Base-by-base conservation (phyloP, 2,329 filamentous ascomycete genomes). In the Xenosphaeropsis pyriputrescens region DNA sequence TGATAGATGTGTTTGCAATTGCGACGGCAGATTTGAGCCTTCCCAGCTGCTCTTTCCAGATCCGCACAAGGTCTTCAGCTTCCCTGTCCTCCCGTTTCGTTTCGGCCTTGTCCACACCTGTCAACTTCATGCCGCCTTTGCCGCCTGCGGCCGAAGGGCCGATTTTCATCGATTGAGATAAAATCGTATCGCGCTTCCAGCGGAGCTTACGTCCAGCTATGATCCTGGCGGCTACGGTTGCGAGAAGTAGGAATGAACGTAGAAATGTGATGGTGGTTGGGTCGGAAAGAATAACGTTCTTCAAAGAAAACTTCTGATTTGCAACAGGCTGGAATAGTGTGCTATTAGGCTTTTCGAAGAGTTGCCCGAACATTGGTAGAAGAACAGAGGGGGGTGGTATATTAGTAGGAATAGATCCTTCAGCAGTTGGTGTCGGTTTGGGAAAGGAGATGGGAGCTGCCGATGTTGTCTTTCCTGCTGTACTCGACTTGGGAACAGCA, bases 71-170 rank as follows among this genome's bases (percentile, higher is more conserved):
- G 52, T 94, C 88, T 6, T 79, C 72, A 1, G 77, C 81, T 59
- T 94, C 86, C 46, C 86, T 73, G 45, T 93, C 82, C 60, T 95
- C 89, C 41, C 85, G 80, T 17, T 73, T 67, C n/a, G 72, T 67
- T 56, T 95, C 86, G 3, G 76, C 72, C 58, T 82, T 89, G 58
- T 94, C 88, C 31, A 96, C 65, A 11, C 85, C 81, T 0, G 80
- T 74, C 15, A 96, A 71, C 59, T 95, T 96, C 89, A 96, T 95
- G 3, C 89, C 79, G 1, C 88, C 78, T 49, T 83, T 85, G 38
- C 76, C 72, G 3, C 77, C 79, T 2, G 78, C 72, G 13, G 76
- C 75, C 1, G 85, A 84, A 15, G 72, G 72, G 0, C 75, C 75
- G 43, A 96, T 93, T 40, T 81, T 77, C 83, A 93, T 94, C 51